A percentile compares a stretch with the other conserved stretches of the same genome.
phyloP scores from a whole-genome alignment of 164 flowering plant species.

The Stephania japonica region DNA sequence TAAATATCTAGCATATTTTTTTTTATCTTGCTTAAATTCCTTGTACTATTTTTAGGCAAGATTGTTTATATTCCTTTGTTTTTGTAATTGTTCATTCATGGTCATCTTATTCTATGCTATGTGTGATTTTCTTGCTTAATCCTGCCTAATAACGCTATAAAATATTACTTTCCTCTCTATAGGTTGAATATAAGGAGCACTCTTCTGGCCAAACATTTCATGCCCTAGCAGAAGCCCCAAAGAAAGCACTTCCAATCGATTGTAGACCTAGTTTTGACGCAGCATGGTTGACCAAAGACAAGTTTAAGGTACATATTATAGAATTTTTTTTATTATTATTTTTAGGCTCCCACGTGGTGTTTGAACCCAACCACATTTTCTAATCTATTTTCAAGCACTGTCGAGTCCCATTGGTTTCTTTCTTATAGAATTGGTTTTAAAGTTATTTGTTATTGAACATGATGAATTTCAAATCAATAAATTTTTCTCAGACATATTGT shows the following conservation, averaged over 20 bases:
- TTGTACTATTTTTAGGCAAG: too few relatives aligned
- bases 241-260: slow-evolving; percentile 82
- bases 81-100: too few relatives aligned
- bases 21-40: too few relatives aligned
- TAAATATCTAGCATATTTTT: too few relatives aligned
- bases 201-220: slow-evolving; percentile 44
- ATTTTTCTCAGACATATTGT: neutral
- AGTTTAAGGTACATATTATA: slow-evolving; percentile 49
- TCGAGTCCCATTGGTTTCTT: too few relatives aligned
- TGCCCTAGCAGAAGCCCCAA: slow-evolving; percentile 79
- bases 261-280: slow-evolving; percentile 77
- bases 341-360: too few relatives aligned
- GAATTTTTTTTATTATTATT: too few relatives aligned
- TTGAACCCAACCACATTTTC: too few relatives aligned
- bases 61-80: too few relatives aligned
- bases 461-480: neutral
- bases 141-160: neutral
- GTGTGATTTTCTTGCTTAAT: too few relatives aligned
- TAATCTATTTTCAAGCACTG: too few relatives aligned
- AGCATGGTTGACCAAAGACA: slow-evolving; percentile 69
- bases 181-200: slow-evolving; percentile 78
- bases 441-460: neutral
- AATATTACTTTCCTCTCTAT: slow-evolving; percentile 4
- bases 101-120: too few relatives aligned
- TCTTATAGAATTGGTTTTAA: neutral